A percentile compares a stretch with the other conserved stretches of the same genome.
These are phyloP conservation scores for Meripilus lineatus DNA, from an alignment of 1,284 basidiomycete genomes.

Conservation along the genomic window DNA sequence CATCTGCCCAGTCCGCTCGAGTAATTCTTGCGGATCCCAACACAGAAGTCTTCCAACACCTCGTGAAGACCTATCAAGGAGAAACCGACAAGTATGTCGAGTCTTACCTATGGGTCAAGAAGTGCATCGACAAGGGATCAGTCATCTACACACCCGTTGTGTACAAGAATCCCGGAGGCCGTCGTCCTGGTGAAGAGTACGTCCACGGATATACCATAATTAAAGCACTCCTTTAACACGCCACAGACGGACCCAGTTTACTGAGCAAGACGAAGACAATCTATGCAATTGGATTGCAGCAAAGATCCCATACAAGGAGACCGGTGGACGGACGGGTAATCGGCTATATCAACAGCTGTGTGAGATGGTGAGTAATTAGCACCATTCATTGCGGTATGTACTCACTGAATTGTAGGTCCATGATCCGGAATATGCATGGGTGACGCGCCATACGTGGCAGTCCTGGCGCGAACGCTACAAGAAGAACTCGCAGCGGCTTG, in stretches of 20 bases:
- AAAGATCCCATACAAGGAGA: constrained; percentile 76
- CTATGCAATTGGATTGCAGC: constrained; percentile 72
- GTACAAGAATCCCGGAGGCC: constrained; percentile 76
- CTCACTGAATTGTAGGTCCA: constrained; percentile 33
- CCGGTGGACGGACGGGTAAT: constrained; percentile 73
- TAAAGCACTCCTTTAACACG: constrained; percentile 3
- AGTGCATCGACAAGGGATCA: constrained; percentile 62
- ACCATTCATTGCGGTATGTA: not conserved
- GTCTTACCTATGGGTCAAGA: constrained; percentile 75
- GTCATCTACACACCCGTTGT: constrained; percentile 65
- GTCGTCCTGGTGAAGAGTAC: constrained; percentile 75
- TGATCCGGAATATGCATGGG: constrained; percentile 72
- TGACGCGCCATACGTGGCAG: constrained; percentile 79
- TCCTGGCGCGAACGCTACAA: constrained; percentile 84
- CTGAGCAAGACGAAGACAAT: constrained; percentile 64
- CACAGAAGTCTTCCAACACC: constrained; percentile 63
- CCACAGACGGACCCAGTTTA: constrained; percentile 67
- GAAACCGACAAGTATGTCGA: constrained; percentile 68
- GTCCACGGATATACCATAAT: constrained; percentile 20
- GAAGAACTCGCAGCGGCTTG: constrained; percentile 66
- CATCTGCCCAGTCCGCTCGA: constrained; percentile 57
- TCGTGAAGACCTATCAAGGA: constrained; percentile 65
- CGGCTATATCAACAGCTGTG: constrained; percentile 65
- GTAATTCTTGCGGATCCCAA: constrained; percentile 75
- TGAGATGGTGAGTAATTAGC: constrained; percentile 40